These are phyloP conservation scores for Craterostigma plantagineum DNA, from an alignment of 257 asterid genomes.

Conservation along the genomic window DNA sequence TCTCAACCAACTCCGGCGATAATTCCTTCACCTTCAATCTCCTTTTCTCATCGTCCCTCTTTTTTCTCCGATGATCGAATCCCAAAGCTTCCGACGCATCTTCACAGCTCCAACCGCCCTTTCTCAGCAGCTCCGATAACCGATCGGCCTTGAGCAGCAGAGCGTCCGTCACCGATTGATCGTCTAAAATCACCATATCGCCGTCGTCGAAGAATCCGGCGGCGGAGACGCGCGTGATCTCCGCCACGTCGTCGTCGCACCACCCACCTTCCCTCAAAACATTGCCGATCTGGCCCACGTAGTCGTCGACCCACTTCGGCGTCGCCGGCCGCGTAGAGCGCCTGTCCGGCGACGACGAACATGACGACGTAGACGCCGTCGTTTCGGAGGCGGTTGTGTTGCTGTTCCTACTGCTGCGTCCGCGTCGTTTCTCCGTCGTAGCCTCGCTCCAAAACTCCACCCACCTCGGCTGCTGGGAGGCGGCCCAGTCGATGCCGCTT, in stretches of 20 bases:
- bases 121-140: constrained; percentile 60
- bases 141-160: constrained; percentile 76
- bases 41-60: constrained; percentile 34
- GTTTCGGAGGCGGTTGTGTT: constrained; percentile 36
- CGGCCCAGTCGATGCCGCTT: constrained; percentile 19
- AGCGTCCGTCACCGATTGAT: constrained; percentile 73
- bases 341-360: constrained; percentile 64
- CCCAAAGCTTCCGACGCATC: constrained; percentile 83
- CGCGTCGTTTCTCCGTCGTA: constrained; percentile 37
- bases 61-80: constrained; percentile 60
- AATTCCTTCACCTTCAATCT: constrained; percentile 16
- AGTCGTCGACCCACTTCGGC: constrained; percentile 80
- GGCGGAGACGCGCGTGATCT: constrained; percentile 62
- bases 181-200: constrained; percentile 73
- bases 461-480: constrained; percentile 81
- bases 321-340: constrained; percentile 11
- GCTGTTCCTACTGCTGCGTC: constrained; percentile 20
- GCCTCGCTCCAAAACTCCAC: constrained; percentile 99
- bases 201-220: constrained; percentile 63
- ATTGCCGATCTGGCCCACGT: constrained; percentile 65
- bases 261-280: constrained; percentile 75
- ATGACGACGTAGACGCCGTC: constrained; percentile 46
- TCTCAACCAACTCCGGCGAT: constrained; percentile 57
- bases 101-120: constrained; percentile 94
- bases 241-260: constrained; percentile 82